phyloP scores from a whole-genome alignment of 495 filamentous ascomycete genomes.

The Hypoxylon fragiforme region DNA sequence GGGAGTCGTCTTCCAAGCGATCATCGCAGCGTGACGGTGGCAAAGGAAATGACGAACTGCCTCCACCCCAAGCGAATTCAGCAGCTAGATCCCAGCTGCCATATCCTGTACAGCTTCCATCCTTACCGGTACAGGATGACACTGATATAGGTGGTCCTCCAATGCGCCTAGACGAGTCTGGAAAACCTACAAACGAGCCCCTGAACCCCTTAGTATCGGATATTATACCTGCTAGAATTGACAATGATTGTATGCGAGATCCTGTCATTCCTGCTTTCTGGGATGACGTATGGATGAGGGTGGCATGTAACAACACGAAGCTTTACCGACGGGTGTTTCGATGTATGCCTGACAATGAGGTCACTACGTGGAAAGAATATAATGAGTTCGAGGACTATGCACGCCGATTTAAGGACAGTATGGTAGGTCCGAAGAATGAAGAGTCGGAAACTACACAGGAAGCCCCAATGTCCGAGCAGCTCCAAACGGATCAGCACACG shows the following conservation, averaged over 20 bases:
- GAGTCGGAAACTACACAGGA: constrained; percentile 38
- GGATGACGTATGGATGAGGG: constrained; percentile 82
- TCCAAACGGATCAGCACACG: constrained; percentile 28
- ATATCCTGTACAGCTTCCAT: constrained; percentile 65
- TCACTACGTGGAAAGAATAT: constrained; percentile 92
- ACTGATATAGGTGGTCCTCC: constrained; percentile 77
- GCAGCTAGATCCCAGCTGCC: constrained; percentile 43
- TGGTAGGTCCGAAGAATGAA: constrained; percentile 49
- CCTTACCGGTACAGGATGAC: constrained; percentile 69
- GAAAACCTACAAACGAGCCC: constrained; percentile 40
- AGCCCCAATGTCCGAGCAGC: constrained; percentile 35
- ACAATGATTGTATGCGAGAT: constrained; percentile 68
- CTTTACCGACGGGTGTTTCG: constrained; percentile 92
- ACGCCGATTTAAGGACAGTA: constrained; percentile 74
- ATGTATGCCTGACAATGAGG: constrained; percentile 94
- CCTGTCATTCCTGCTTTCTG: constrained; percentile 83
- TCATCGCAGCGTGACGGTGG: constrained; percentile 16
- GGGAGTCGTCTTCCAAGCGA: constrained; percentile 16
- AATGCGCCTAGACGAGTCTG: constrained; percentile 45
- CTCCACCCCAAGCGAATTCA: constrained; percentile 13
- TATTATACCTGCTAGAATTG: constrained; percentile 59
- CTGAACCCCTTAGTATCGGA: constrained; percentile 65
- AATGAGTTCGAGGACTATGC: constrained; percentile 81
- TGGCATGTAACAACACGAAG: constrained; percentile 92
- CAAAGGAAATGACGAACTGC: constrained; percentile 29